Evolutionary conservation across 495 filamentous ascomycete genomes (phyloP).

Genomic region (Neurospora sp.): DNA sequence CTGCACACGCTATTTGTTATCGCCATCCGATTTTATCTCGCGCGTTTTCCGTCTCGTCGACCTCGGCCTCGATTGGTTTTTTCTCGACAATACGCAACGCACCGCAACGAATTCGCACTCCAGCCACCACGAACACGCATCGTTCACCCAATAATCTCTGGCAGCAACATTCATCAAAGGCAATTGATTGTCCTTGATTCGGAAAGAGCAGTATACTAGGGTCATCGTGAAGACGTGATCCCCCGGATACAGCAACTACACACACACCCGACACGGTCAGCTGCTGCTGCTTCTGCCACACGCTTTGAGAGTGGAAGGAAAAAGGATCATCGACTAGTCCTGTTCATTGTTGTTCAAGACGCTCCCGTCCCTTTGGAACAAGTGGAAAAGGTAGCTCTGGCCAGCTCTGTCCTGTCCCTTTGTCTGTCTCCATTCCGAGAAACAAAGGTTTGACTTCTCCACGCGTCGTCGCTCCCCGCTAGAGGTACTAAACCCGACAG

Average conservation of each 20-base stretch:
- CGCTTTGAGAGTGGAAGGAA: not conserved
- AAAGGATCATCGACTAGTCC: not conserved
- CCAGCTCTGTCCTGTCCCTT: not conserved
- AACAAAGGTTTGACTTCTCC: not conserved
- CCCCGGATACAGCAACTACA: not conserved
- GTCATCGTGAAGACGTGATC: not conserved
- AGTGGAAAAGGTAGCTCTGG: not conserved
- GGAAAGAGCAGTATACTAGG: not conserved
- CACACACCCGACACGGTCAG: not conserved
- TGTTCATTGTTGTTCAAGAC: not conserved
- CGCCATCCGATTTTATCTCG: constrained; percentile 3
- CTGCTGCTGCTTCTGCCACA: not conserved
- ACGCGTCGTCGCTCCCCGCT: not conserved
- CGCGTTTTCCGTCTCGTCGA: constrained; percentile 14
- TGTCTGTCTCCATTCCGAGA: not conserved
- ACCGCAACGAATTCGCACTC: not conserved
- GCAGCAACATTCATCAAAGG: not conserved
- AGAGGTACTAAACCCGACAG: not conserved
- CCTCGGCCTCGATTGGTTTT: constrained; percentile 1
- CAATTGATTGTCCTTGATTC: not conserved
- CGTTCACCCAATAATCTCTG: not conserved
- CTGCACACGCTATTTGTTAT: not conserved
- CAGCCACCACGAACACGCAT: not conserved
- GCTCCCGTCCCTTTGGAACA: not conserved
- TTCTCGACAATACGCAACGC: not conserved